A percentile compares a stretch with the other conserved stretches of the same genome.
These are phyloP conservation scores for Metschnikowia proteae DNA, from an alignment of 805 yeast species.

Conservation along the genomic window DNA sequence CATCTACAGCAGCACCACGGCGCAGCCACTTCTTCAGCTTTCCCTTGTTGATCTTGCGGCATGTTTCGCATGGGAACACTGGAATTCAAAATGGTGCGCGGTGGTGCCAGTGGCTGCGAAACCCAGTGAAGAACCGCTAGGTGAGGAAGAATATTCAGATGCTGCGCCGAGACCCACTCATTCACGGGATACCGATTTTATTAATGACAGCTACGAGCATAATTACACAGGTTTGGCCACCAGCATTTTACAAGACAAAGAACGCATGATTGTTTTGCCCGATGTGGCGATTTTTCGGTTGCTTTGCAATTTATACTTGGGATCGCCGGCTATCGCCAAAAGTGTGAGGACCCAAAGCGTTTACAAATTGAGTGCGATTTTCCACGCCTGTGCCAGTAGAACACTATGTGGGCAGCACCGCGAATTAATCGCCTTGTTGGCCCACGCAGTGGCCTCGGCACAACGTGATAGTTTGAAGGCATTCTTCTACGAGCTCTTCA, in stretches of 20 bases:
- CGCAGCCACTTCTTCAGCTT: conserved; percentile 9
- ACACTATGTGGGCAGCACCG: conserved; percentile 13
- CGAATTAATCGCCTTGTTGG: conserved; percentile 11
- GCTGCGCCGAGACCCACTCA: not conserved
- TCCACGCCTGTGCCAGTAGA: conserved; percentile 13
- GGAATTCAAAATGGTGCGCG: conserved; percentile 12
- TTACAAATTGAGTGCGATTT: conserved; percentile 10
- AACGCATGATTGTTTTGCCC: conserved; percentile 3
- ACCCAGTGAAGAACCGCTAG: not conserved
- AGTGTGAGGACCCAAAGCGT: conserved; percentile 7
- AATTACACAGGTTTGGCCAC: conserved; percentile 1
- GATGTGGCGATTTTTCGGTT: conserved; percentile 11
- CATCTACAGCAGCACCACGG: conserved; percentile 5
- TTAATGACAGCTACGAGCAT: conserved; percentile 1
- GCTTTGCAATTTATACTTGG: conserved; percentile 16
- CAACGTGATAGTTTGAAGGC: conserved; percentile 10
- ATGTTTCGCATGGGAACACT: conserved; percentile 16
- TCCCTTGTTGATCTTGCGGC: conserved; percentile 12
- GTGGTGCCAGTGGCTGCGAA: conserved; percentile 6
- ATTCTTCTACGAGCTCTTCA: conserved; percentile 16
- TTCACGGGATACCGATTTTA: not conserved
- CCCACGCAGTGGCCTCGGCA: conserved; percentile 11
- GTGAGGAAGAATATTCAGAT: not conserved
- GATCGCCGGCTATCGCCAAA: conserved; percentile 11
- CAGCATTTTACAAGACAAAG: not conserved